phyloP scores from a whole-genome alignment of 1,139 yeast genomes.

The Pichia sp. region DNA sequence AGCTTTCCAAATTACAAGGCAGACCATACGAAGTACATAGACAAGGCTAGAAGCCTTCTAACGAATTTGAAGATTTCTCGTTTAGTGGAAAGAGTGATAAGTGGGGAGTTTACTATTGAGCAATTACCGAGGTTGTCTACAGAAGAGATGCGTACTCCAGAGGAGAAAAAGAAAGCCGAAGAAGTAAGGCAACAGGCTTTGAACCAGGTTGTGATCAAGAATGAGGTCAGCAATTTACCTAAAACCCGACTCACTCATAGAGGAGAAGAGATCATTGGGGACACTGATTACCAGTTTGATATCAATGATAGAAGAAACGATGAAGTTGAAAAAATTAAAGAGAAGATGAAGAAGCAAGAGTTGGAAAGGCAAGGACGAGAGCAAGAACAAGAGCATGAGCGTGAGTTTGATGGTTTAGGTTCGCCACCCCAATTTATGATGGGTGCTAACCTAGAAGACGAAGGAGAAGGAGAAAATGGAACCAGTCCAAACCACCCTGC shows the following conservation, averaged over 20 bases:
- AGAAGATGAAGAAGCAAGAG: constrained; percentile 18
- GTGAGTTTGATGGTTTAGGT: neutral
- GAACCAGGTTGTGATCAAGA: constrained; percentile 57
- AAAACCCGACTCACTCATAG: constrained; percentile 75
- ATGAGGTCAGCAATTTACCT: constrained; percentile 40
- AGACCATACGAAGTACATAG: constrained; percentile 42
- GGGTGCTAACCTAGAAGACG: neutral
- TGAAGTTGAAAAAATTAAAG: constrained; percentile 34
- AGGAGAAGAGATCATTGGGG: constrained; percentile 77
- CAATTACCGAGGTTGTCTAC: constrained; percentile 55
- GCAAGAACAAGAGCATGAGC: constrained; percentile 9
- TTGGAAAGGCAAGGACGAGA: constrained; percentile 9
- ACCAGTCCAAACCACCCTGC: neutral
- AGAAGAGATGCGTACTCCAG: constrained; percentile 69
- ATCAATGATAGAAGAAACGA: constrained; percentile 42
- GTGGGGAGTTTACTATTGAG: constrained; percentile 43
- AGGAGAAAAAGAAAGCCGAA: constrained; percentile 64
- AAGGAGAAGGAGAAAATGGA: neutral
- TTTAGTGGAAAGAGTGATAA: constrained; percentile 45
- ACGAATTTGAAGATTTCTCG: constrained; percentile 51
- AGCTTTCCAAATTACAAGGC: constrained; percentile 27
- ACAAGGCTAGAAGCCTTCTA: constrained; percentile 48
- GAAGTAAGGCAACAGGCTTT: constrained; percentile 66
- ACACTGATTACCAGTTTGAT: constrained; percentile 37
- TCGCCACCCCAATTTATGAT: neutral